phyloP scores from a whole-genome alignment of 1,284 basidiomycete genomes.

The Cerioporus squamosus region DNA sequence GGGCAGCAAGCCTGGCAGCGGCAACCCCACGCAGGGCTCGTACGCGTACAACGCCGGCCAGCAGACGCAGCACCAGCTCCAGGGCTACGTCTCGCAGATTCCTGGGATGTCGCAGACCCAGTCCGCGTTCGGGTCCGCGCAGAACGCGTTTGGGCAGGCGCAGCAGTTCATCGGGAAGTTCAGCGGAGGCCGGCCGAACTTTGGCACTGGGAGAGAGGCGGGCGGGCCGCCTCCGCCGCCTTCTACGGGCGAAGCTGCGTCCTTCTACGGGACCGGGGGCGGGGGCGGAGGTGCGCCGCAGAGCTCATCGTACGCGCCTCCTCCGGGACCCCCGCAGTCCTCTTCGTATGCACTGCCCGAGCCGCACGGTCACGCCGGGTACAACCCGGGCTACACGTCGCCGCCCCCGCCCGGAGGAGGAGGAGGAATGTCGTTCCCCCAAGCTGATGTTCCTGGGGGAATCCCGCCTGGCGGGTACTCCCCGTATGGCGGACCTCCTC shows the following conservation, averaged over 20 bases:
- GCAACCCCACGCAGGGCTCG: conserved; percentile 42
- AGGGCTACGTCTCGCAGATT: conserved; percentile 51
- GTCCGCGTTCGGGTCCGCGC: conserved; percentile 1
- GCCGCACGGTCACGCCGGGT: conserved; percentile 6
- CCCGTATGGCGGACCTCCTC: conserved; percentile 20
- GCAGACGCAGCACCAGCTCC: conserved; percentile 49
- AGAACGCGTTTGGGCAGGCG: conserved; percentile 37
- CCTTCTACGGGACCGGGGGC: conserved; percentile 16
- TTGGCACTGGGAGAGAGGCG: conserved; percentile 12
- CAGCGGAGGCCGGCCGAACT: conserved; percentile 19
- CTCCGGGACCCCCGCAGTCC: conserved; percentile 13
- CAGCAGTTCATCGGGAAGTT: conserved; percentile 41
- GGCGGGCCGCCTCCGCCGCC: conserved; percentile 9
- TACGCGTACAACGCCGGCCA: conserved; percentile 52
- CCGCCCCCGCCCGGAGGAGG: conserved; percentile 4
- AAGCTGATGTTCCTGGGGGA: conserved; percentile 5
- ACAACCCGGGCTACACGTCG: conserved; percentile 24
- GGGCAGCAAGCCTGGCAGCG: conserved; percentile 53
- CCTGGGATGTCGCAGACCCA: conserved; percentile 45
- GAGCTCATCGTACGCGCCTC: conserved; percentile 9
- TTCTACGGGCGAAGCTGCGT: conserved; percentile 17
- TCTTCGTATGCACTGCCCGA: conserved; percentile 11
- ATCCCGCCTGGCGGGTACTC: conserved; percentile 16
- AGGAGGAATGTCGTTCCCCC: conserved; percentile 12
- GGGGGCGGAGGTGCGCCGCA: neutral